Evolutionary conservation across 257 asterid genomes (phyloP), one percentile per base, ranked within the genome.

Genomic region (Ehretia macrophylla): DNA sequence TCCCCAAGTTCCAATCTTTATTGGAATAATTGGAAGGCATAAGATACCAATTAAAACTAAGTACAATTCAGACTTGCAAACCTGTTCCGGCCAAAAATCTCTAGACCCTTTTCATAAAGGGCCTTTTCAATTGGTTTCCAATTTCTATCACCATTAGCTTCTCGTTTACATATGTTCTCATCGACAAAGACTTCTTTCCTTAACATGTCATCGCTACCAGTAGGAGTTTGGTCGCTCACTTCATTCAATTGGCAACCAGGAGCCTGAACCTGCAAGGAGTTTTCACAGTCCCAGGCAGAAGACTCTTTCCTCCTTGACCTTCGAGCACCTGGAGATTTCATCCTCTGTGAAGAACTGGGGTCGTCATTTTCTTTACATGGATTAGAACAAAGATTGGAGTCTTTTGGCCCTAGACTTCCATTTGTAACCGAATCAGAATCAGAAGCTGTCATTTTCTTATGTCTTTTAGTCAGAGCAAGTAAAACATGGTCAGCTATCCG

Each of bases 101-200:
- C 88, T 32, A 86, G 49, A 42, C 99, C 99, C 82, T 89, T 86
- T 58, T 89, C 97, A 77, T 78, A 93, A 35, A 93, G 85, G 57
- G 92, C 82, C 75, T 81, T 86, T 62, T 93, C 99, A 77, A 89
- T 70, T 32, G 95, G 86, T 72, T 74, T 93, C 99, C 99, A 93
- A 64, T 69, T 63, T 69, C 61, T 72, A 67, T 75, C 74, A 64
- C 80, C 90, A 38, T 13, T 54, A 58, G 61, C 59, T 58, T 85
- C 91, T 54, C 64, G 85, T 57, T 62, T 83, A 58, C 47, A 70
- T 56, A 62, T 67, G 64, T 63, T 81, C 67, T 81, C 88, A 73
- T 77, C 83, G 9, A 72, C 75, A 60, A 65, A 49, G 61, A 72
- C 81, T 63, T 72, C 91, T 68, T 77, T 82, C 76, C 72, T 80